Percentiles rank a stretch among this genome's conserved stretches.
Evolutionary conservation across 2,329 filamentous ascomycete genomes (phyloP).

Genomic region (Geosmithia putterillii): DNA sequence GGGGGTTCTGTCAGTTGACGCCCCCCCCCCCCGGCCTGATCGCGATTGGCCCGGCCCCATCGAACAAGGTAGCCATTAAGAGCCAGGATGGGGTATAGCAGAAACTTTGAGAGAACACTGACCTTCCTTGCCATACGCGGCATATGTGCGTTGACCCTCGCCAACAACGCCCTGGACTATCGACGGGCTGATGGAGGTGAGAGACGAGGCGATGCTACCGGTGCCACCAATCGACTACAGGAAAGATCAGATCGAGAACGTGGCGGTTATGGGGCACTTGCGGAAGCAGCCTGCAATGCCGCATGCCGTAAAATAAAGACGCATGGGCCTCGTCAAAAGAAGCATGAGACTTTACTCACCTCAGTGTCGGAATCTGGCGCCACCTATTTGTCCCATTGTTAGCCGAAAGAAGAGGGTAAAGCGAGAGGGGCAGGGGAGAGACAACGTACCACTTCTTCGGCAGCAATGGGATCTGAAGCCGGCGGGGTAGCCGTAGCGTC

Average conservation of each 20-base stretch:
- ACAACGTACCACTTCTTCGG: neutral
- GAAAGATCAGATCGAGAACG: too few species aligned
- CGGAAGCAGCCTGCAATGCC: too few species aligned
- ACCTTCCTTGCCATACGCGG: neutral
- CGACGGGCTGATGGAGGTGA: neutral
- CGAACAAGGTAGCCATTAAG: too few species aligned
- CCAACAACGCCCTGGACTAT: neutral
- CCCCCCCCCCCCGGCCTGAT: too few species aligned
- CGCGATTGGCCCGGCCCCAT: too few species aligned
- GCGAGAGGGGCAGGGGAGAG: neutral
- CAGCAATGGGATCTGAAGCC: neutral
- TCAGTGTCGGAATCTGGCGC: neutral
- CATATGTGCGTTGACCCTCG: neutral
- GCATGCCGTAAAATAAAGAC: too few species aligned
- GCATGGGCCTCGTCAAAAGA: neutral
- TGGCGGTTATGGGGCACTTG: too few species aligned
- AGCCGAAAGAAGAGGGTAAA: neutral
- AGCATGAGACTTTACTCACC: neutral
- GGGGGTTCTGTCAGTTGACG: too few species aligned
- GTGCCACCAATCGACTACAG: too few species aligned
- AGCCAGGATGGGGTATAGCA: too few species aligned
- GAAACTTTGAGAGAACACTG: too few species aligned
- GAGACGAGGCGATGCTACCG: neutral
- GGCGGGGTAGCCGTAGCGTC: neutral
- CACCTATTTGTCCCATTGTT: neutral